phyloP scores from a whole-genome alignment of 2,329 filamentous ascomycete genomes.

The Beauveria bassiana region DNA sequence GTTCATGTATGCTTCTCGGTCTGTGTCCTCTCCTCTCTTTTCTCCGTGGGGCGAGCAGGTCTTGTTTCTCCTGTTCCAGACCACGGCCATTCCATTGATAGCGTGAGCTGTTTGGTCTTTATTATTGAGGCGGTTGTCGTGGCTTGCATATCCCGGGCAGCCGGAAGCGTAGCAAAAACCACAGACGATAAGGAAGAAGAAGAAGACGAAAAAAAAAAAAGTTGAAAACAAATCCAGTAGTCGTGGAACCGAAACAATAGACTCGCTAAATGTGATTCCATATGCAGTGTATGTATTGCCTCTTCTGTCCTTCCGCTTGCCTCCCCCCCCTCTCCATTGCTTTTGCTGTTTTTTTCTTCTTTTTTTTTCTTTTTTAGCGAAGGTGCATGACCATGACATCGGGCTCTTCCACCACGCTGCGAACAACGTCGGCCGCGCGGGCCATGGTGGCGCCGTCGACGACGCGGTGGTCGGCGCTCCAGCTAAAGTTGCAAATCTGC shows the following conservation, averaged over 20 bases:
- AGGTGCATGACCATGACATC: slow-evolving; percentile 81
- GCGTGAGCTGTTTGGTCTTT: background rate
- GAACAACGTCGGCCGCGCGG: slow-evolving; percentile 75
- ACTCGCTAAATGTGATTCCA: slow-evolving; percentile 7
- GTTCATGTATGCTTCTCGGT: background rate
- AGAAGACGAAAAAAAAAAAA: background rate
- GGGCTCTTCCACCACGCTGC: slow-evolving; percentile 71
- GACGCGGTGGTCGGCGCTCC: slow-evolving; percentile 91
- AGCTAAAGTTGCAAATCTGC: slow-evolving; percentile 85
- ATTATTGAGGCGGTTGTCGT: background rate
- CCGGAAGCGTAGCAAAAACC: background rate
- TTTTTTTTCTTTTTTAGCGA: slow-evolving; percentile 39
- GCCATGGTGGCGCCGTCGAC: slow-evolving; percentile 95
- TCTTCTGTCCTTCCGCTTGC: background rate
- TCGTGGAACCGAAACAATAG: background rate
- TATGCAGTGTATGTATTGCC: background rate
- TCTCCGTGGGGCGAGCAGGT: background rate
- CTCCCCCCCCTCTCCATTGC: no score
- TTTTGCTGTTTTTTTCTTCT: background rate
- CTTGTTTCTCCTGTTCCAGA: background rate
- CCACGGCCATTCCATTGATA: background rate
- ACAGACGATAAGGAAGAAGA: background rate
- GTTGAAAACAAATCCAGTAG: background rate
- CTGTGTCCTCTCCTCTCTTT: background rate
- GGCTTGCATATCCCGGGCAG: background rate